Base-by-base conservation (phyloP, 2,329 filamentous ascomycete genomes). In the Arthrobotrys megalospora region DNA sequence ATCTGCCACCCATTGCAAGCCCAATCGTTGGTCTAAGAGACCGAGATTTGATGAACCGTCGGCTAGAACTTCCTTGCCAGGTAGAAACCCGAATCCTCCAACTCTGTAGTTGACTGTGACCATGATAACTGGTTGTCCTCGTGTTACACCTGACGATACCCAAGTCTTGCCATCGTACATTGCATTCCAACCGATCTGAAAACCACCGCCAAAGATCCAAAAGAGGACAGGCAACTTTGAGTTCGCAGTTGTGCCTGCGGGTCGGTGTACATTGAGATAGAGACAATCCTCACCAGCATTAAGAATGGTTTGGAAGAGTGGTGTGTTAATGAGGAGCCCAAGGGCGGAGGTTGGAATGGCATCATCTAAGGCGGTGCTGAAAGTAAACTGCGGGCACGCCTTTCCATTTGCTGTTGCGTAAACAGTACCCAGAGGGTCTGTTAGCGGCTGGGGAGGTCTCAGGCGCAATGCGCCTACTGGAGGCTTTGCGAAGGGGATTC, bases 381-480 rank as follows among this genome's bases (percentile, higher is more conserved):
- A 86, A 80, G 88, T 86, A 85, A 94, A 91, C 82, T 94, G 92
- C 0, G 93, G 92, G 81, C 92, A 96, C 7, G 91, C 87, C 7
- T 86, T 87, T 0, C 90, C 87, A 16, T 83, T 81, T 0, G 87
- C 87, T 0, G 88, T 90, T 0, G 90, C 91, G 45, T 89, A 86
- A 43, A 91, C 86, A 0, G 86, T 90, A 0, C 91, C 91, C 14
- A 83, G 80, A 0, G 80, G 71, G 3, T 78, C 76, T 41, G 81
- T 82, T 10, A 83, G 70, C 24, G 48, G 83, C 80, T 84, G 82
- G 4, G 84, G 83, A 1, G 85, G 83, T 53, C 82, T 82, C 80
- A 85, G 85, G 3, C 90, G 87, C 58, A 90, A 84, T 69, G 86
- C 83, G 0, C 87, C 87, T 16, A 86, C 83, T 0, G 88, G 88